Evolutionary conservation across 108 stramenopile genomes (phyloP).

Genomic region (Craspedostauros australis): DNA sequence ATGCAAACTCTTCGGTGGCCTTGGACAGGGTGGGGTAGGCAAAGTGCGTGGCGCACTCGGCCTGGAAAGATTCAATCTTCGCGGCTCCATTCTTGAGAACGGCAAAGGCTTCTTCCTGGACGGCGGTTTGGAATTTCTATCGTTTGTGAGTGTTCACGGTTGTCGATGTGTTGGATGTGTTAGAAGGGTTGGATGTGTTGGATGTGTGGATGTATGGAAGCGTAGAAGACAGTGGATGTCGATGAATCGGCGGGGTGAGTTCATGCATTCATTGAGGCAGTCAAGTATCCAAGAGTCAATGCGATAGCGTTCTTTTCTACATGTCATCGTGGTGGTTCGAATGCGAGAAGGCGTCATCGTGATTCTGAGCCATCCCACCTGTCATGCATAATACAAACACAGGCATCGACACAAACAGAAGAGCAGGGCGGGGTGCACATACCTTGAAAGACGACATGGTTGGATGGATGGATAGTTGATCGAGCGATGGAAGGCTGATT

Average conservation of each 20-base stretch:
- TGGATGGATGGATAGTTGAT: neutral
- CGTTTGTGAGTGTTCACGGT: too few relatives aligned
- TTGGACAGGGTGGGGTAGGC: conserved; percentile 24
- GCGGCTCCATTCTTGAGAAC: conserved; percentile 10
- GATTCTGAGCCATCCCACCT: neutral
- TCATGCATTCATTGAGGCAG: too few relatives aligned
- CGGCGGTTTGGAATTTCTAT: conserved; percentile 23
- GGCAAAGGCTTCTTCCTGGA: conserved; percentile 18
- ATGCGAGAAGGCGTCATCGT: neutral
- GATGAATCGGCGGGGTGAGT: neutral
- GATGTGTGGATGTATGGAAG: neutral
- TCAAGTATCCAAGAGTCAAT: conserved; percentile 4
- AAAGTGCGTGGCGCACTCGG: conserved; percentile 8
- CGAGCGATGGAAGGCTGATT: too few relatives aligned
- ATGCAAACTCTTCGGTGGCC: conserved; percentile 18
- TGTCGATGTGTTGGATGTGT: too few relatives aligned
- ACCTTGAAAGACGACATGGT: conserved; percentile 10
- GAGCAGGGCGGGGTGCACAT: too few relatives aligned
- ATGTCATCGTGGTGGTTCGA: conserved; percentile 1
- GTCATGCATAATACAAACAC: neutral
- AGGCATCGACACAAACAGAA: too few relatives aligned
- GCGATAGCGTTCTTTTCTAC: too few relatives aligned
- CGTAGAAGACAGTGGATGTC: neutral
- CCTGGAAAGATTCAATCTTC: conserved; percentile 12
- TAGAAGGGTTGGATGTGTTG: neutral